Conservation (phyloP, 75 land plant species). For the Chamaecyparis obtusa region DNA sequence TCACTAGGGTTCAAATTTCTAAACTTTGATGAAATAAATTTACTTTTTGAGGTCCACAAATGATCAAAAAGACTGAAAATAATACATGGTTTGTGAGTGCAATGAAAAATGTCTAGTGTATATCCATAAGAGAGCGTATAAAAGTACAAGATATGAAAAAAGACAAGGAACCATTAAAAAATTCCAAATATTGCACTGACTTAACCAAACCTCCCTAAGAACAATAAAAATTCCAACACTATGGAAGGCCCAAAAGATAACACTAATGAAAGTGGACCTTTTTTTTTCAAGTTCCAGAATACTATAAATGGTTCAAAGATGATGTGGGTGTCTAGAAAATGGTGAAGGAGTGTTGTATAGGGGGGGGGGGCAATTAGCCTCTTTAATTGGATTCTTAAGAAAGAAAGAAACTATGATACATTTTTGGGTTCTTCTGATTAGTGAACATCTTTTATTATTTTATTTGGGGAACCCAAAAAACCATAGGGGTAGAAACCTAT, state of each 20-base stretch:
- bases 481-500: no score
- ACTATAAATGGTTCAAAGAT: not conserved
- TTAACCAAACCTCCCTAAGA: not conserved
- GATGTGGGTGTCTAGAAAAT: not conserved
- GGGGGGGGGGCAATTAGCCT: not conserved
- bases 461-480: no score
- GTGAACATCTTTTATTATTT: no score
- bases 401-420: not conserved
- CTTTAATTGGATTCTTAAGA: not conserved
- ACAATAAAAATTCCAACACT: not conserved
- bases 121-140: no score
- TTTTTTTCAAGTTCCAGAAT: not conserved
- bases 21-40: no score
- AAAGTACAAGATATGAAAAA: no score
- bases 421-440: no score
- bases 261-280: not conserved
- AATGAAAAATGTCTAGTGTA: no score
- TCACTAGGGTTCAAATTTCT: no score
- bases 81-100: no score
- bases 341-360: not conserved
- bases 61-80: no score
- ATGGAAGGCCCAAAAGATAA: not conserved
- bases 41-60: no score
- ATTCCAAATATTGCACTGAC: not conserved
- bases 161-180: not conserved